Base-by-base conservation (phyloP, 139 green algal species). In the Pseudopediastrum boryanum region DNA sequence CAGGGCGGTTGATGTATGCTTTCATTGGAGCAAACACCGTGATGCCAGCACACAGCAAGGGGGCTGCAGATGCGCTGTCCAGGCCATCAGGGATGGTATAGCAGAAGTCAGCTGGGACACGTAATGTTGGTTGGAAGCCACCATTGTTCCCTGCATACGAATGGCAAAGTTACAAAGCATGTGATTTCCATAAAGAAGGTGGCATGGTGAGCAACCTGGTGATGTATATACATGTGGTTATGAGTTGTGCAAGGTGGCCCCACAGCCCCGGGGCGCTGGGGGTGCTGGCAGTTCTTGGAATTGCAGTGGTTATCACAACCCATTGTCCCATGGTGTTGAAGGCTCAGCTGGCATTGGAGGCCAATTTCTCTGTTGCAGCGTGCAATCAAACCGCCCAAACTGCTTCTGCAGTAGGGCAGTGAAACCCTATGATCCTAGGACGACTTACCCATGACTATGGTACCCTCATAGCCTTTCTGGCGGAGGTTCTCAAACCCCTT, bases 401-500 rank as follows among this genome's bases (percentile, higher is more conserved):
- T 42, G 7, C 58, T 42, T 27, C 58, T 42, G 58, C 58, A 66
- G 58, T 35, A 66, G 58, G 10, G 29, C 2, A 8, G 25, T 8
- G 56, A n/a, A 23, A 38, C 16, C 12, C 16, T 35, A 31, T 12
- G 25, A 64, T 25, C 54, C 46, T 16, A n/a, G 31, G 27, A 3
- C 27, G 35, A 79, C 80, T 81, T 48, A 88, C 83, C 73, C 36
- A 35, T 38, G 1, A 85, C 66, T 35, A 88, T 88, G 56, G 78
- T 70, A 2, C 82, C 82, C 4, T 65, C 82, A 74, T 90, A 90
- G 39, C 84, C 84, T 69, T 84, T 51, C 12, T 42, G 36, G 69
- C 88, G 88, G 23, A 89, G 52, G 61, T 91, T 89, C 68, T 94
- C 89, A 44, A 88, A 68, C 23, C 88, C 87, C 0, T 52, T 46